These are phyloP conservation scores for Arthrobotrys pseudoclavata DNA, from an alignment of 2,329 filamentous ascomycete species.

Conservation along the genomic window DNA sequence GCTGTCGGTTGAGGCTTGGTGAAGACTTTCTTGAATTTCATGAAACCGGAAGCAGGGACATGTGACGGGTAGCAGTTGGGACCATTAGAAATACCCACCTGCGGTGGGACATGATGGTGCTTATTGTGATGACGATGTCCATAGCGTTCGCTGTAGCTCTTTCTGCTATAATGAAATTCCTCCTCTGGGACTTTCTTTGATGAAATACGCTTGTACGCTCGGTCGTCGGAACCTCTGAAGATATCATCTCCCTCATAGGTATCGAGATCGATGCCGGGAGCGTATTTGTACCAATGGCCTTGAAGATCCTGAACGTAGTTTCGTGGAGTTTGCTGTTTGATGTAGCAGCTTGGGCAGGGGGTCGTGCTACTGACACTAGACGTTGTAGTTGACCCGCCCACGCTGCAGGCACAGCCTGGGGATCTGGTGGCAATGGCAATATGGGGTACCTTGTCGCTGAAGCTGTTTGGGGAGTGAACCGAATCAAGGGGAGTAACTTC, in stretches of 20 bases:
- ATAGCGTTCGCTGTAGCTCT: constrained; percentile 11
- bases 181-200: constrained; percentile 46
- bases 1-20: constrained; percentile 19
- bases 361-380: constrained; percentile 29
- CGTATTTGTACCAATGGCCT: constrained; percentile 43
- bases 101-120: constrained; percentile 7
- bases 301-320: constrained; percentile 48
- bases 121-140: constrained; percentile 4
- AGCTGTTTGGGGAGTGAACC: constrained; percentile 43
- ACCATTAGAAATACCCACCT: neutral
- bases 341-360: constrained; percentile 49
- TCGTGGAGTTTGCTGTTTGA: constrained; percentile 50
- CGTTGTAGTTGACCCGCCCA: constrained; percentile 6
- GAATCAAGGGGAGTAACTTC: constrained; percentile 43
- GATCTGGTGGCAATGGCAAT: constrained; percentile 33
- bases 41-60: constrained; percentile 14
- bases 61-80: constrained; percentile 23
- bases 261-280: constrained; percentile 43
- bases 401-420: constrained; percentile 50
- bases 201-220: constrained; percentile 43
- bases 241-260: constrained; percentile 42
- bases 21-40: constrained; percentile 49
- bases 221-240: constrained; percentile 54
- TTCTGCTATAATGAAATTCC: constrained; percentile 24
- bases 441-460: constrained; percentile 22